Conservation (phyloP, 2,329 filamentous ascomycete genomes). For the Curvularia lunata region DNA sequence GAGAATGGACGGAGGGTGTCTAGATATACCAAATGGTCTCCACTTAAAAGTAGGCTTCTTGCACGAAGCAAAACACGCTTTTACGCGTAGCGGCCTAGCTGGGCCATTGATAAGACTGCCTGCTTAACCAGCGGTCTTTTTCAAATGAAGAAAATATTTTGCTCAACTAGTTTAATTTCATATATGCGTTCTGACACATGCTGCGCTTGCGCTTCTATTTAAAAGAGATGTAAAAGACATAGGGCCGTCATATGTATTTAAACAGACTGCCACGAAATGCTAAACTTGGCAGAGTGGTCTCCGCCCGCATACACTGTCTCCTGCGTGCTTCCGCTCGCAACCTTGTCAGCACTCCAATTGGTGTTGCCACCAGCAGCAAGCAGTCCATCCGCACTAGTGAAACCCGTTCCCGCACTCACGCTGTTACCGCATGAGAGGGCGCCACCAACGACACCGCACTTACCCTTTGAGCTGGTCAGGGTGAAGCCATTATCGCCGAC, state of each 20-base stretch:
- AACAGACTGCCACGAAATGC: constrained; percentile 48
- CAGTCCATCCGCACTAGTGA: constrained; percentile 46
- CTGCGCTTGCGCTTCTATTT: background rate
- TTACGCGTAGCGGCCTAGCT: background rate
- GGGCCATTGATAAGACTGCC: background rate
- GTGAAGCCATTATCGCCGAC: constrained; percentile 36
- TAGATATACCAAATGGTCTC: background rate
- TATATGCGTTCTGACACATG: background rate
- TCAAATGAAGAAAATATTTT: background rate
- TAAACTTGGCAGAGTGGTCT: constrained; percentile 42
- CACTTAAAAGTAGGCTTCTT: background rate
- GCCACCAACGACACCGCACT: constrained; percentile 63
- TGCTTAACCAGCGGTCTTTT: constrained; percentile 6
- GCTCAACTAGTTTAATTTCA: background rate
- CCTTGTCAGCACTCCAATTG: constrained; percentile 54
- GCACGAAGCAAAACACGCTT: background rate
- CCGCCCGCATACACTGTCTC: constrained; percentile 52
- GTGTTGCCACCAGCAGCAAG: constrained; percentile 50
- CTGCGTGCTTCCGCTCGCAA: constrained; percentile 53
- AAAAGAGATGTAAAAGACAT: background rate
- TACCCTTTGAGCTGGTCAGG: constrained; percentile 44
- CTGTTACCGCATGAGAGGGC: constrained; percentile 62
- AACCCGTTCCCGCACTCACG: constrained; percentile 53
- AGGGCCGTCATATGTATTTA: background rate
- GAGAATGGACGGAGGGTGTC: background rate